phyloP scores from a whole-genome alignment of 768 basidiomycete genomes.

The Arthromyces matolae region DNA sequence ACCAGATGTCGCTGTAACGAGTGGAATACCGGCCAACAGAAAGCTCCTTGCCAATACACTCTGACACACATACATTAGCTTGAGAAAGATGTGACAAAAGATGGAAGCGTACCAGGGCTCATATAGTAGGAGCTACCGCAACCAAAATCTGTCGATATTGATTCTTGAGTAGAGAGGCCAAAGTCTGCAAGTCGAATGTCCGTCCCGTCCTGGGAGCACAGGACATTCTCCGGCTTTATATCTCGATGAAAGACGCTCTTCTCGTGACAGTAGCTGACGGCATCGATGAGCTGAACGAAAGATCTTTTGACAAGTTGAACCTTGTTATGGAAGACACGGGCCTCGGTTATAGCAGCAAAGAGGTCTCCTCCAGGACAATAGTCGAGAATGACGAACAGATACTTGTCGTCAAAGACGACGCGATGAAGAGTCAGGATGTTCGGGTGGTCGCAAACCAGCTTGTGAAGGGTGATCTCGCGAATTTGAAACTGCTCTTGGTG shows the following conservation, averaged over 20 bases:
- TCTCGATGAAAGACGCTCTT: slow-evolving; percentile 79
- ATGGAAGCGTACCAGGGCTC: slow-evolving; percentile 55
- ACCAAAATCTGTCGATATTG: slow-evolving; percentile 45
- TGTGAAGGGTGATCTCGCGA: slow-evolving; percentile 65
- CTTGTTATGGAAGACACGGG: slow-evolving; percentile 50
- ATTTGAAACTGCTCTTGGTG: slow-evolving; percentile 56
- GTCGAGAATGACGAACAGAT: slow-evolving; percentile 66
- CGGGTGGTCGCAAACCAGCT: slow-evolving; percentile 47
- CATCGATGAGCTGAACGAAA: slow-evolving; percentile 79
- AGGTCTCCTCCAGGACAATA: slow-evolving; percentile 61
- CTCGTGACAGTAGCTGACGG: slow-evolving; percentile 70
- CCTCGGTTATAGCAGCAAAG: slow-evolving; percentile 64
- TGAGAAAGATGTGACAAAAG: background rate
- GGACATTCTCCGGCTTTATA: slow-evolving; percentile 81
- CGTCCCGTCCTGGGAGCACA: slow-evolving; percentile 51
- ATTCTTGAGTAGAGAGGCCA: slow-evolving; percentile 57
- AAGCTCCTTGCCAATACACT: slow-evolving; percentile 49
- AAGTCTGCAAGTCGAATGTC: slow-evolving; percentile 72
- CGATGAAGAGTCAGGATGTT: slow-evolving; percentile 70
- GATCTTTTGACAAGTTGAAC: slow-evolving; percentile 58
- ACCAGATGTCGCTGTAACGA: slow-evolving; percentile 67
- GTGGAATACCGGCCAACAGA: slow-evolving; percentile 51
- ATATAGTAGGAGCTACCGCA: slow-evolving; percentile 65
- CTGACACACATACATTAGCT: slow-evolving; percentile 29
- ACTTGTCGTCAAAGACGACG: slow-evolving; percentile 54